Evolutionary conservation across 2,329 filamentous ascomycete species (phyloP).

Genomic region (Alternaria gansuensis): DNA sequence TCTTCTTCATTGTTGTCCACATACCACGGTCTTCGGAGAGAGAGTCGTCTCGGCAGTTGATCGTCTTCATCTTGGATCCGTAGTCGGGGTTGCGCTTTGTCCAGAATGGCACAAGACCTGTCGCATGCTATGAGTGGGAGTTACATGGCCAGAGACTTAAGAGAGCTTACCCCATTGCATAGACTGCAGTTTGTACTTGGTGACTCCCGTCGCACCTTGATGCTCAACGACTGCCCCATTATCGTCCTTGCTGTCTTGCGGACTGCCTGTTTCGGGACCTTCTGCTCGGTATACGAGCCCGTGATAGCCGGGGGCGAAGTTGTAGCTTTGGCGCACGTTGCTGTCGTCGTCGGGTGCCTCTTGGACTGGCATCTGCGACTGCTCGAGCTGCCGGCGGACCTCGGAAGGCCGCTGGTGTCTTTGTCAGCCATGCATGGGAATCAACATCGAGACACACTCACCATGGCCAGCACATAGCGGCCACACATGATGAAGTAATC

Average conservation of each 20-base stretch:
- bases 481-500: conserved; percentile 67
- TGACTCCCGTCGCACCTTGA: conserved; percentile 42
- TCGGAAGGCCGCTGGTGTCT: conserved; percentile 73
- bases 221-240: no score
- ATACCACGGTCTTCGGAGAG: conserved; percentile 78
- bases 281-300: conserved; percentile 88
- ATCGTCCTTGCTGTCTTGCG: conserved; percentile 17
- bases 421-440: conserved; percentile 22
- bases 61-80: conserved; percentile 80
- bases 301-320: conserved; percentile 88
- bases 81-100: conserved; percentile 85
- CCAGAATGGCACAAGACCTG: conserved; percentile 86
- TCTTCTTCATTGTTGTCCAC: conserved; percentile 91
- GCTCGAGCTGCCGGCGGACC: conserved; percentile 75
- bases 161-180: conserved; percentile 82
- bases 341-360: conserved; percentile 74
- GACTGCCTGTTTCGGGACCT: conserved; percentile 66
- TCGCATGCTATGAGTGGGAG: conserved; percentile 24
- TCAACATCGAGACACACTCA: conserved; percentile 49
- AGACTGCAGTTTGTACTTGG: conserved; percentile 81
- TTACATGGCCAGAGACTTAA: neutral
- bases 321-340: conserved; percentile 78
- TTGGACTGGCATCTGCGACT: conserved; percentile 76
- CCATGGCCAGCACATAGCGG: conserved; percentile 70
- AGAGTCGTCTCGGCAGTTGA: conserved; percentile 94